Evolutionary conservation across 768 basidiomycete species (phyloP), one percentile per base, ranked within the genome.

Genomic region (Mycena albidolilacea): DNA sequence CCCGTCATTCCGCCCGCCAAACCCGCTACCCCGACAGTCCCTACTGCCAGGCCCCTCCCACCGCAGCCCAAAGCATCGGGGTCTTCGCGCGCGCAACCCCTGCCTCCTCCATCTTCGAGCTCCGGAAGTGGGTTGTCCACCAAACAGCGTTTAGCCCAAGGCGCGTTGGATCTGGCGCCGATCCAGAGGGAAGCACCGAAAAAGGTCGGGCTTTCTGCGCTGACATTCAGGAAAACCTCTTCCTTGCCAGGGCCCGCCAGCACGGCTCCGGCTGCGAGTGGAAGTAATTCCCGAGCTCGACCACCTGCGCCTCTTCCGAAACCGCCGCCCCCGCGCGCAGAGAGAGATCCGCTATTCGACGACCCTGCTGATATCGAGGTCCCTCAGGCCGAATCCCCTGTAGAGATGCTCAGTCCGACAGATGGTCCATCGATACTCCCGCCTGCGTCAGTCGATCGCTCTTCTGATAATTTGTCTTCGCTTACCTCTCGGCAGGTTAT

Each of bases 221-320:
- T 85, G 38, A 80, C 76, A 6, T 84, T 84, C 69, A 85, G 78
- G 75, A 84, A 84, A 71, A 82, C 68, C 23, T n/a, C n/a, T n/a
- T n/a, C n/a, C n/a, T n/a, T n/a, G n/a, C 65, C 21, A 64, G 14
- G n/a, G 19, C 70, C 30, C 30, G 30, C 30, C 4, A 30, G 30
- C 14, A 41, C 68, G 44, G 7, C 64, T 1, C 19, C 75, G 19
- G 64, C 41, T n/a, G 52, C 66, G 1, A 39, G 61, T 63, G 61
- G 65, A 35, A 67, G 41, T 41, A 62, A 68, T 19, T 30, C 38
- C n/a, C 58, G 59, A 38, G n/a, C 17, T 2, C 54, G 19, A 41
- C 59, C 19, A 5, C 19, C 48, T 5, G 23, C 21, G 7, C 54
- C 61, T 19, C 43, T 19, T 21, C 67, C 58, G 37, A 48, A 38